phyloP scores from a whole-genome alignment of 2,329 filamentous ascomycete species.

The Hymenoscyphus fraxineus region DNA sequence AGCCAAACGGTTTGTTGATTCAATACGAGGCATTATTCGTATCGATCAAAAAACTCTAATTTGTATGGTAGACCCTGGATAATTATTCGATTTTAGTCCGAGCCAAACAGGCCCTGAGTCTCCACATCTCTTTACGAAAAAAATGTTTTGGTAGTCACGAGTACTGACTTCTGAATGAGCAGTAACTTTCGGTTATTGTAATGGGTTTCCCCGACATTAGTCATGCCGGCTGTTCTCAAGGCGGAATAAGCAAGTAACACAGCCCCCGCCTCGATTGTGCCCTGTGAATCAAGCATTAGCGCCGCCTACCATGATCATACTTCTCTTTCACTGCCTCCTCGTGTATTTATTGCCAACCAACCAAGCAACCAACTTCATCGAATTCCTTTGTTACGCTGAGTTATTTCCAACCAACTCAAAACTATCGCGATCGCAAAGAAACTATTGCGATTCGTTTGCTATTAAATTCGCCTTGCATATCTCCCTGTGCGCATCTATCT shows the following conservation, averaged over 20 bases:
- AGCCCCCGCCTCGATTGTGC: neutral
- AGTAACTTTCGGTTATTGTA: no score
- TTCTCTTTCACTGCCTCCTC: neutral
- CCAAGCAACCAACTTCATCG: neutral
- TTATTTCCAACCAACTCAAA: neutral
- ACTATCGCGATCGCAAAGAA: neutral
- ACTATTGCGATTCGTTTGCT: neutral
- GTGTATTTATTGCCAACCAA: neutral
- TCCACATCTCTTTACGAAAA: no score
- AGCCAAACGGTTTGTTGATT: no score
- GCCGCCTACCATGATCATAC: neutral
- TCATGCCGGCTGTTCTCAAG: no score
- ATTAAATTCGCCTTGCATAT: conserved; percentile 2
- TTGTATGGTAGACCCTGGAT: no score
- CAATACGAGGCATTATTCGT: no score
- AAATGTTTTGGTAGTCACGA: no score
- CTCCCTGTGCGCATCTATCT: neutral
- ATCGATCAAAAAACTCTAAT: no score
- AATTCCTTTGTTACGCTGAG: neutral
- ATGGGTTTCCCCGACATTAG: no score
- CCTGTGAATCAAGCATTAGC: neutral
- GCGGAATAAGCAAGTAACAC: neutral
- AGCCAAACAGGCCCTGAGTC: no score
- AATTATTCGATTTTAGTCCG: no score
- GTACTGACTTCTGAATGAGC: no score